A percentile compares a stretch with the other conserved stretches of the same genome.
Conservation (phyloP, 2,329 filamentous ascomycete species). For the Ascochyta pisi region DNA sequence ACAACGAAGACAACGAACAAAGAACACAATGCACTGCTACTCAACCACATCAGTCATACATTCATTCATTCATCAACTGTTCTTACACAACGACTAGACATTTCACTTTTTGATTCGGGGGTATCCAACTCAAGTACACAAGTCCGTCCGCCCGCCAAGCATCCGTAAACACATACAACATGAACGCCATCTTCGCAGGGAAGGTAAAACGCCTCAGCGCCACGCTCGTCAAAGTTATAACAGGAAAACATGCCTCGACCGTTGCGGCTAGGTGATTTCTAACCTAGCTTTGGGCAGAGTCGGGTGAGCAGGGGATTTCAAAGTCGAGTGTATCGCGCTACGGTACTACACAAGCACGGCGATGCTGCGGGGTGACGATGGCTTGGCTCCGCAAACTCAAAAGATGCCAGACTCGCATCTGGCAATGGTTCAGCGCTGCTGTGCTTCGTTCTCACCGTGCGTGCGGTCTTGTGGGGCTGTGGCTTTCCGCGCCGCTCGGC, state of each 20-base stretch:
- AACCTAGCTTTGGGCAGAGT: not conserved
- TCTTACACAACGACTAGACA: too few relatives aligned
- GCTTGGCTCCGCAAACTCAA: not conserved
- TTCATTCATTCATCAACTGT: too few relatives aligned
- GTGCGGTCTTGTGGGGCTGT: not conserved
- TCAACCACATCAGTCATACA: not conserved
- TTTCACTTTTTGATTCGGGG: not conserved
- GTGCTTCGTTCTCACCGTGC: not conserved
- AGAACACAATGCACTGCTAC: too few relatives aligned
- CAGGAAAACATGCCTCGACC: not conserved
- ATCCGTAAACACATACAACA: slow-evolving; percentile 10
- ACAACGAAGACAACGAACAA: too few relatives aligned
- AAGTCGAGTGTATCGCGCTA: not conserved
- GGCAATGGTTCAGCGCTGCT: not conserved
- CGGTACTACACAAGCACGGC: not conserved
- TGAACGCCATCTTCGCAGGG: not conserved
- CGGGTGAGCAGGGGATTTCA: not conserved
- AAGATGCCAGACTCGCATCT: not conserved
- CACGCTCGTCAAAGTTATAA: not conserved
- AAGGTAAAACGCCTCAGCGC: not conserved
- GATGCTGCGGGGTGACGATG: not conserved
- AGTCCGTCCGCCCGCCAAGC: not conserved
- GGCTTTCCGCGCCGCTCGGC: not conserved
- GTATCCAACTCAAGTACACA: slow-evolving; percentile 15
- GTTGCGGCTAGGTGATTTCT: not conserved